These are phyloP conservation scores for Magnusiomyces suaveolens DNA, from an alignment of 1,139 yeast genomes.

Conservation along the genomic window DNA sequence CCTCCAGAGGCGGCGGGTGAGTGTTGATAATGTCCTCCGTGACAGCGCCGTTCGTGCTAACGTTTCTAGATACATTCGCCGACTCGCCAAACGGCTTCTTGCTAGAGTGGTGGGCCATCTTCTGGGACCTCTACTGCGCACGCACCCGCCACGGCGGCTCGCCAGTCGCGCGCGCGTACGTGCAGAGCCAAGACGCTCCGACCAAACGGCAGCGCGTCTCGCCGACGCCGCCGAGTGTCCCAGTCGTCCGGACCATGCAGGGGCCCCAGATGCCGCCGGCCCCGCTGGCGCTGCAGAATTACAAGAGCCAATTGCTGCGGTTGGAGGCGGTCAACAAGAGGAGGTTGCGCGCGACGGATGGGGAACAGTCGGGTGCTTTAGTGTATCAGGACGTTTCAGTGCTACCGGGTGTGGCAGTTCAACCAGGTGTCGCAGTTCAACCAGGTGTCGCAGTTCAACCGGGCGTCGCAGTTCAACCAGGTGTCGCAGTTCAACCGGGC, in stretches of 20 bases:
- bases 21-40: neutral
- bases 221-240: no score
- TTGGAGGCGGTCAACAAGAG: constrained; percentile 12
- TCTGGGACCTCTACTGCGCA: constrained; percentile 90
- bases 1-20: constrained; percentile 47
- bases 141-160: constrained; percentile 56
- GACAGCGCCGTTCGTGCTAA: neutral
- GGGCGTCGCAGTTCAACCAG: no score
- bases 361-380: constrained; percentile 12
- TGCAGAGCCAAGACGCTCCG: no score
- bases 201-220: constrained; percentile 19
- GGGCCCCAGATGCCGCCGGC: no score
- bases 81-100: constrained; percentile 80
- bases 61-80: constrained; percentile 15
- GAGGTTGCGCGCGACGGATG: constrained; percentile 14
- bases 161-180: constrained; percentile 58
- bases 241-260: no score
- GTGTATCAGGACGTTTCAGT: constrained; percentile 16
- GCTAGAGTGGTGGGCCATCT: constrained; percentile 93
- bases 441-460: no score
- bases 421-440: no score
- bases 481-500: no score
- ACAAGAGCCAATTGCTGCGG: constrained; percentile 11
- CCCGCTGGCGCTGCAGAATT: constrained; percentile 5
- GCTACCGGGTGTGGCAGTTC: constrained; percentile 15